Evolutionary conservation across 192 early-diverging fungal species (phyloP).

Genomic region (Backusella sp.): DNA sequence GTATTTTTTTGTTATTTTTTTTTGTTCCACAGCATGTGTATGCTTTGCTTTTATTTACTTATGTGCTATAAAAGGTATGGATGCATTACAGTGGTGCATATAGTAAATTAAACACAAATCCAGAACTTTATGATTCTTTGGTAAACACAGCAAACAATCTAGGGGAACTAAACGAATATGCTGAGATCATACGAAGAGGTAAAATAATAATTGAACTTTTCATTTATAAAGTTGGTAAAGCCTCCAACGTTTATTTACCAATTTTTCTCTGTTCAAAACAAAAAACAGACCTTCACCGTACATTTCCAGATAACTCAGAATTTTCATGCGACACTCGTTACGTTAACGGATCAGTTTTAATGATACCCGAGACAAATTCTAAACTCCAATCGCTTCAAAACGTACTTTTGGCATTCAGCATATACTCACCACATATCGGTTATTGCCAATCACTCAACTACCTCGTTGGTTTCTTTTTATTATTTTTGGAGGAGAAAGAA

Average conservation of each 20-base stretch:
- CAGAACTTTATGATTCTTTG: conserved; percentile 58
- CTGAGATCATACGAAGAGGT: conserved; percentile 70
- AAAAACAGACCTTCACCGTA: conserved; percentile 70
- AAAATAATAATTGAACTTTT: neutral
- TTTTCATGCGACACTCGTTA: conserved; percentile 51
- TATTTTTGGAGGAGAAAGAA: conserved; percentile 70
- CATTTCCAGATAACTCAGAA: conserved; percentile 78
- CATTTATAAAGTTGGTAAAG: neutral
- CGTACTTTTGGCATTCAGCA: conserved; percentile 69
- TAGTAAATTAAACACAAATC: conserved; percentile 48
- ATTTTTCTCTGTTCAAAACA: neutral
- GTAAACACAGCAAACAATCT: conserved; percentile 38
- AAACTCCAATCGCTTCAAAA: conserved; percentile 60
- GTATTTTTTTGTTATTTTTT: neutral
- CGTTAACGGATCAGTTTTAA: conserved; percentile 2
- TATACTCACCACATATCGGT: conserved; percentile 72
- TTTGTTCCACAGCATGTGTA: neutral
- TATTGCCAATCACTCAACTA: conserved; percentile 88
- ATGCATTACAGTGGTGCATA: conserved; percentile 72
- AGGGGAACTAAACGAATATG: conserved; percentile 59
- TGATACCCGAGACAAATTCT: conserved; percentile 41
- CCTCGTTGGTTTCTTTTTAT: conserved; percentile 69
- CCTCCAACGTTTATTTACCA: neutral
- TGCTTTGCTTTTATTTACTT: conserved; percentile 7
- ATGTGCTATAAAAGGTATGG: conserved; percentile 33